Evolutionary conservation across 129 eudicot genomes (phyloP), one percentile per base, ranked within the genome.

Genomic region (Heracleum sosnowskyi): DNA sequence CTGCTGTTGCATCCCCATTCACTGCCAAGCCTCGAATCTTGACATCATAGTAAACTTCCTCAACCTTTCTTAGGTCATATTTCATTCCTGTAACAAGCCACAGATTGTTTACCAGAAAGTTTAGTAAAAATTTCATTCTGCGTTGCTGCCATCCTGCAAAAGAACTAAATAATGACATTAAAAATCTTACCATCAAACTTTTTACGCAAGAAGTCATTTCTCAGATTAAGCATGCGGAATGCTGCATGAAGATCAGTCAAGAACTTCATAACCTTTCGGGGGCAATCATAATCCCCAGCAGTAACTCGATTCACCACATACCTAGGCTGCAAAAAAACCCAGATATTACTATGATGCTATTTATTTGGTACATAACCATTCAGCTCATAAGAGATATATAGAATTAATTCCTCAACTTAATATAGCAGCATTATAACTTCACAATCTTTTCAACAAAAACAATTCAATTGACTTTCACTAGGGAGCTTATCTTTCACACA

Each of bases 281-380:
- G 97, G 78, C 97, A 90, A 78, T 95, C 98, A 81, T 90, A 95
- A 84, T 95, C 96, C 45, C 94, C 98, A 57, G 93, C 96, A 63
- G 98, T 95, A 77, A 95, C 98, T 79, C 85, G 93, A 80, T 95
- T 95, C 78, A 95, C 98, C 80, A 91, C 98, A 81, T 91, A 91
- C 87, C 98, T 84, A 41, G 98, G 98, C 98, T 95, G 98, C 98
- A 90, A 81, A 53, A 29, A 92, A 77, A 31, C n/a, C 16, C 57
- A 42, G 35, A 40, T 29, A 22, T 33, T 63, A 60, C 33, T 29
- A 16, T 64, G 20, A 64, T 64, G 37, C 71, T 64, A 29, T 64
- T 29, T 64, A 64, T 15, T 8, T 24, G 66, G 39, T 31, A 31
- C 36, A 72, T n/a, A 40, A 9, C 8, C 4, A 4, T 72, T 40